These are phyloP conservation scores for Glycyrrhiza uralensis DNA, from an alignment of 306 rosid genomes.

Conservation along the genomic window DNA sequence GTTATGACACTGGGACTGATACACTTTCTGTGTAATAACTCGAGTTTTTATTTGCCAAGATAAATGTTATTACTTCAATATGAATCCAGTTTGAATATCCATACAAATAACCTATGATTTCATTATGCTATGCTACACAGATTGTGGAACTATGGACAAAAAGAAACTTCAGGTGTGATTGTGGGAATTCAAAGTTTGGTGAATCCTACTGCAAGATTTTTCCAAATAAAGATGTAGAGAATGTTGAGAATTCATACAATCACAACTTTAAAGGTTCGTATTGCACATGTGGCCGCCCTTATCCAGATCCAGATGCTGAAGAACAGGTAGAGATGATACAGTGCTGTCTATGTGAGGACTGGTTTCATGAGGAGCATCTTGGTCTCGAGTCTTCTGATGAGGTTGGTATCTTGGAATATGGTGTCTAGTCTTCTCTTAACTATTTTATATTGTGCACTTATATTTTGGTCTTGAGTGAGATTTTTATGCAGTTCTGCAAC, in stretches of 20 bases:
- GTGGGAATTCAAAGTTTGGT: conserved; percentile 98
- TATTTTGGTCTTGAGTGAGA: background rate
- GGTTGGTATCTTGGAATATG: conserved; percentile 48
- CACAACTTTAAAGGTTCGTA: conserved; percentile 90
- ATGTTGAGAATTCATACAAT: conserved; percentile 67
- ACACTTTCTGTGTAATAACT: background rate
- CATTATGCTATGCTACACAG: conserved; percentile 40
- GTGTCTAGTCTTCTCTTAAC: background rate
- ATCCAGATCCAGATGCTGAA: conserved; percentile 92
- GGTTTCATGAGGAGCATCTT: conserved; percentile 98
- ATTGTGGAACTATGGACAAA: conserved; percentile 98
- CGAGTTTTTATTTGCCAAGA: background rate
- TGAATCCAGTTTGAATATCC: background rate
- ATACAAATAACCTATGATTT: conserved; percentile 5
- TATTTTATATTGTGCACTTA: background rate
- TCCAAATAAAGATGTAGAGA: conserved; percentile 78
- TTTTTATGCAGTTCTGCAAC: background rate
- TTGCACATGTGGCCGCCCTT: conserved; percentile 90
- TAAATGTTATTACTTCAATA: background rate
- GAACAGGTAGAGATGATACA: conserved; percentile 97
- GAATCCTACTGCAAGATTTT: conserved; percentile 75
- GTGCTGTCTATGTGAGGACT: conserved; percentile 94
- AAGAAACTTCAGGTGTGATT: conserved; percentile 90
- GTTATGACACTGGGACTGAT: background rate
- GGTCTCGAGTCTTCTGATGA: conserved; percentile 76